Evolutionary conservation across 768 basidiomycete genomes (phyloP), one percentile per base, ranked within the genome.

Genomic region (Hortiboletus campestris): DNA sequence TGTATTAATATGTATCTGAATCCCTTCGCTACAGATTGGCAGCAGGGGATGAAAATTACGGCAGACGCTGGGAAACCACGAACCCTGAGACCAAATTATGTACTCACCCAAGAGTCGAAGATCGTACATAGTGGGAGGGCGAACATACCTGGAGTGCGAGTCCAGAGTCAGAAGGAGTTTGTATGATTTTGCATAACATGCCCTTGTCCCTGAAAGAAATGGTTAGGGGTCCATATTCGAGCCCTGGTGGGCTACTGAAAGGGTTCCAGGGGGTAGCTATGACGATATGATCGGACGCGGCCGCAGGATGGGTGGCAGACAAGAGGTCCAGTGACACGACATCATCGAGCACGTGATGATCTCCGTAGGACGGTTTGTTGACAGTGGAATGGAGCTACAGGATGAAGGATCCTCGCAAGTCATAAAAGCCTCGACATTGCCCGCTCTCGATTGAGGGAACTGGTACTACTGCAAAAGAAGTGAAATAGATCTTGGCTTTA

Each of bases 211-310:
- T 17, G 47, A 29, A 19, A n/a, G 22, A 29, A 34, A 45, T n/a
- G 16, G 19, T 9, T 25, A 25, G 36, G 8, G 36, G 19, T 16
- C 8, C 49, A 13, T 31, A 36, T 9, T 34, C n/a, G 13, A 36
- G 19, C 14, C 34, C 6, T 34, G 13, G 34, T 13, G 13, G 22
- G 11, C 25, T 46, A 20, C 28, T 31, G 51, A 46, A 45, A 17
- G 57, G 38, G 51, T 59, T 31, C 50, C 54, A 60, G 49, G 53
- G 47, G 42, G 29, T 1, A 25, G 46, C 25, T 14, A 12, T 51
- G 29, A 49, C 47, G 46, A 28, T 17, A 22, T 49, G 53, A 50
- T 55, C 53, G 51, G 51, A 45, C 20, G 20, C n/a, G 17, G 34
- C 43, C 35, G 20, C 38, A 42, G 34, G 25, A 25, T 35, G 38